Base-by-base conservation (phyloP, 805 yeast species). In the Vanderwaltozyma polyspora region DNA sequence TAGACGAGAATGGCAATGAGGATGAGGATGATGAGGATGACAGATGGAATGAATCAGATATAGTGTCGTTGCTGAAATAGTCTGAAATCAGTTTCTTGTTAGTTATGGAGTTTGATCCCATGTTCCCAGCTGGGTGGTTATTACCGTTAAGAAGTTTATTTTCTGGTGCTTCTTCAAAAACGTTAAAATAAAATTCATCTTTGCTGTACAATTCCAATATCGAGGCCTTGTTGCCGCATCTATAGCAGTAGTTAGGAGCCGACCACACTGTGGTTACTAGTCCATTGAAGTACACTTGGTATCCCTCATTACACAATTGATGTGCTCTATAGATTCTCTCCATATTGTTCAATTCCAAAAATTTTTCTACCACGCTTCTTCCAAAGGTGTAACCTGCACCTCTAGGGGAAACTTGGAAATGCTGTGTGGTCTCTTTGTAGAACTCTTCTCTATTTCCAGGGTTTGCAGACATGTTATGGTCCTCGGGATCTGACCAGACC, bases 341-440 rank as follows among this genome's bases (percentile, higher is more conserved):
- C 69, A 86, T 76, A 24, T 71, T 64, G 57, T 91, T 91, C 40
- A 81, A 70, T 36, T 73, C 70, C 36, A 91, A 64, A 56, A 93
- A 91, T 49, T 84, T 82, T 53, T 80, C 79, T 34, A 86, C 95
- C 32, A 93, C 89, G 43, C 83, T 91, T 27, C 74, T 66, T 14
- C 98, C 98, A 65, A 91, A 91, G 16, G 91, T 83, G 57, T 89
- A 91, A 4, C 99, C 99, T 1, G 99, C 99, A 27, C 99, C 99
- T 49, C 99, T 62, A 1, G 98, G 94, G 21, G 87, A 76, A 15
- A 91, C 70, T 44, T 87, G 79, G 57, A 91, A 91, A 49, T 86
- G 94, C 13, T 44, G 52, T 2, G 48, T 45, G 5, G 46, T 35
- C 19, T 48, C 50, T 19, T 38, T 38, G 24, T 46, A 45, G 24